These are phyloP conservation scores for Harrya chromipes DNA, from an alignment of 768 basidiomycete species.

Conservation along the genomic window DNA sequence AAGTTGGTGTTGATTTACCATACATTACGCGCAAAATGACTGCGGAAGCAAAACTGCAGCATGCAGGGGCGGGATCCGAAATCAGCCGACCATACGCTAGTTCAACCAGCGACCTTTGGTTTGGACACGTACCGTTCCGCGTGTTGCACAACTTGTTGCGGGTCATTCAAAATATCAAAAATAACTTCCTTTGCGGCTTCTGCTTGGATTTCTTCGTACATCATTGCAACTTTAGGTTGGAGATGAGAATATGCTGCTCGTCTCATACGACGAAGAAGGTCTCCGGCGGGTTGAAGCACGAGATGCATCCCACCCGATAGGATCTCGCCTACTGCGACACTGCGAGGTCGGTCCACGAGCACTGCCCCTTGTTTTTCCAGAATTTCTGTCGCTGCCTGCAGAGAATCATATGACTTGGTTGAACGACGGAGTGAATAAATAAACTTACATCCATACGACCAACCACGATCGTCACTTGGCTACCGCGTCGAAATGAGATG, in stretches of 20 bases:
- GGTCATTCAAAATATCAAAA: conserved; percentile 19
- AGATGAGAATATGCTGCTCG: conserved; percentile 54
- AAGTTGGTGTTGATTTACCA: conserved; percentile 25
- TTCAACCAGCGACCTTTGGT: not conserved
- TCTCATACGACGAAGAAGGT: conserved; percentile 52
- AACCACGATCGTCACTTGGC: not conserved
- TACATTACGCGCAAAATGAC: conserved; percentile 25
- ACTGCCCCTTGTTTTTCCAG: conserved; percentile 58
- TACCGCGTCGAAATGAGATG: conserved; percentile 27
- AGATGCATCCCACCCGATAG: conserved; percentile 54
- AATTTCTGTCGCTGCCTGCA: conserved; percentile 54
- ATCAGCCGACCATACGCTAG: not conserved
- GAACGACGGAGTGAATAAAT: not conserved
- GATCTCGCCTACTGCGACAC: conserved; percentile 52
- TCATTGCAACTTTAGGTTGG: conserved; percentile 43
- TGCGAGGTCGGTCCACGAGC: conserved; percentile 47
- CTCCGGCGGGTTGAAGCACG: conserved; percentile 46
- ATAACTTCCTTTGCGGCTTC: conserved; percentile 21
- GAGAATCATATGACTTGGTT: conserved; percentile 25
- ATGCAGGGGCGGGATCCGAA: not conserved
- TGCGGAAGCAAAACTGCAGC: conserved; percentile 18
- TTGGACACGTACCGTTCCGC: conserved; percentile 6
- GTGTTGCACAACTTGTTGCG: conserved; percentile 10
- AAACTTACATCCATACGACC: conserved; percentile 2
- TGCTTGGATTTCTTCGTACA: conserved; percentile 45